Evolutionary conservation across 306 rosid species (phyloP).

Genomic region (Medicago arabica): DNA sequence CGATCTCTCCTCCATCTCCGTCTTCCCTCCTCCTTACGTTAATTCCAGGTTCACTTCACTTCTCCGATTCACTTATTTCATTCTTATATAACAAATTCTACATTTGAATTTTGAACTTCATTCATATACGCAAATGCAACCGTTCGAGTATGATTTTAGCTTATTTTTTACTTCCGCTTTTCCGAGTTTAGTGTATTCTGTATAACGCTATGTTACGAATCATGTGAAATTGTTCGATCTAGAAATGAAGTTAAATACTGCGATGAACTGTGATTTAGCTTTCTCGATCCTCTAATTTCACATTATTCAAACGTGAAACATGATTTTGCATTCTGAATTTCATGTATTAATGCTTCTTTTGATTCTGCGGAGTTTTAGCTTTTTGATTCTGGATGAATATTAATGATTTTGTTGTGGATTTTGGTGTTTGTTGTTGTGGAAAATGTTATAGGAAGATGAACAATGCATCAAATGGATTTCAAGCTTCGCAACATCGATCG

Average conservation of each 20-base stretch:
- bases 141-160: not conserved
- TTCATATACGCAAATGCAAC: too few species aligned
- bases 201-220: not conserved
- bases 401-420: too few species aligned
- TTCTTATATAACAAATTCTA: not conserved
- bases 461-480: too few species aligned
- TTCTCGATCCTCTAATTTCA: too few species aligned
- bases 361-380: too few species aligned
- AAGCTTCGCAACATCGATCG: too few species aligned
- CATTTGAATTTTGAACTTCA: not conserved
- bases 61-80: not conserved
- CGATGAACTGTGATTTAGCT: not conserved
- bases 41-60: slow-evolving; percentile 31
- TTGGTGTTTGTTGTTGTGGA: too few species aligned
- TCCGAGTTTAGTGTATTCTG: not conserved
- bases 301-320: too few species aligned
- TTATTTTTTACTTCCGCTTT: not conserved
- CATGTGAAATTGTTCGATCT: slow-evolving; percentile 32
- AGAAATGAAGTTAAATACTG: slow-evolving; percentile 8
- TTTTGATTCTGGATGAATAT: too few species aligned
- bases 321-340: too few species aligned
- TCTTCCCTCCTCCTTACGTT: slow-evolving; percentile 70
- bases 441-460: too few species aligned
- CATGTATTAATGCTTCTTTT: too few species aligned
- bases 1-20: slow-evolving; percentile 89